phyloP scores from a whole-genome alignment of 1,139 yeast species.

The Kodamaea plutei region DNA sequence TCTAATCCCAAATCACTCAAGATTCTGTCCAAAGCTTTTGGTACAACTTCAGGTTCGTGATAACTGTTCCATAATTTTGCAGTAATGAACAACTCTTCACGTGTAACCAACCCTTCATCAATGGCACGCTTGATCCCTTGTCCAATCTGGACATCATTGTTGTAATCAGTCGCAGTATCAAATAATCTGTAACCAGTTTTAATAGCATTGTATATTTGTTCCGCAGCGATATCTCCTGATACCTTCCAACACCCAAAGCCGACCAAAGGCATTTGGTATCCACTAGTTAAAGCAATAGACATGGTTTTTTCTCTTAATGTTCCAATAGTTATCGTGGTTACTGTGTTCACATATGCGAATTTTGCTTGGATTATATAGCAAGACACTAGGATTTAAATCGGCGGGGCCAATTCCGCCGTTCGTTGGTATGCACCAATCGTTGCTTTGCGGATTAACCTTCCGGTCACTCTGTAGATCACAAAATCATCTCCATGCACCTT shows the following conservation, averaged over 20 bases:
- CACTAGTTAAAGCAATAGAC: conserved; percentile 52
- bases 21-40: conserved; percentile 55
- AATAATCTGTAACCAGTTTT: conserved; percentile 68
- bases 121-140: conserved; percentile 61
- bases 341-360: too few species aligned
- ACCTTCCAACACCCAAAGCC: conserved; percentile 72
- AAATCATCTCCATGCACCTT: too few species aligned
- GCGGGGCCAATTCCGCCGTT: too few species aligned
- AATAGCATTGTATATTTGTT: conserved; percentile 60
- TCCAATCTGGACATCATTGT: conserved; percentile 72
- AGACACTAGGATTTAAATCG: too few species aligned
- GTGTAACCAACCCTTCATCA: conserved; percentile 58
- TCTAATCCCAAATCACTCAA: conserved; percentile 61
- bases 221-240: conserved; percentile 51
- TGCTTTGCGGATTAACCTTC: too few species aligned
- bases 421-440: too few species aligned
- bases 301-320: too few species aligned
- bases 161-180: conserved; percentile 77
- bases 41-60: conserved; percentile 63
- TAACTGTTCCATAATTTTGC: conserved; percentile 78
- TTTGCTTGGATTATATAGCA: too few species aligned
- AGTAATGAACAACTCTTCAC: conserved; percentile 70
- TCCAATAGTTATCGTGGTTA: too few species aligned
- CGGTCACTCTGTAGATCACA: too few species aligned
- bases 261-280: conserved; percentile 55